phyloP scores from a whole-genome alignment of 345 rosid genomes.

The Punica granatum region DNA sequence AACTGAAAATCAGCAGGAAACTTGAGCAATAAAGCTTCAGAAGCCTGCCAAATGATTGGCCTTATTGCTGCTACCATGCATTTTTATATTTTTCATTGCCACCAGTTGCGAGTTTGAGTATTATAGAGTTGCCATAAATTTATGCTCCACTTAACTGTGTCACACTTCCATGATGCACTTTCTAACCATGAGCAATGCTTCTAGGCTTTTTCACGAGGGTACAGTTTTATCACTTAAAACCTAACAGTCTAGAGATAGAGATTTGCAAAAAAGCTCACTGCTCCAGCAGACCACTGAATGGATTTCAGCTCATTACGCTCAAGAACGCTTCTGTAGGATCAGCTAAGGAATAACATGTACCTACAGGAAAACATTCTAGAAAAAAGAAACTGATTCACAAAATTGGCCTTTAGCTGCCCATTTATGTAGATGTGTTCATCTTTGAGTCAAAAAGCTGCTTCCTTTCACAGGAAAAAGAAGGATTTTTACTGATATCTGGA shows the following conservation, averaged over 20 bases:
- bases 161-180: background rate
- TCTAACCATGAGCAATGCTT: background rate
- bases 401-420: background rate
- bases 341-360: slow-evolving; percentile 31
- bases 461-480: background rate
- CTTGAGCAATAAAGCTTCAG: background rate
- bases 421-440: background rate
- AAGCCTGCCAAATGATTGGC: background rate
- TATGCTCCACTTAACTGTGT: background rate
- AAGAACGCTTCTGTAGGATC: slow-evolving; percentile 51
- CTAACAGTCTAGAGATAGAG: too few relatives aligned
- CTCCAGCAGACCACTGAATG: slow-evolving; percentile 76
- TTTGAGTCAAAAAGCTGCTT: too few relatives aligned
- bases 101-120: background rate
- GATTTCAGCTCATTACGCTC: slow-evolving; percentile 67
- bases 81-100: background rate
- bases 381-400: background rate
- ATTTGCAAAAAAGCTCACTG: slow-evolving; percentile 36
- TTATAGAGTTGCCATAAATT: background rate
- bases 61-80: background rate
- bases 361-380: background rate
- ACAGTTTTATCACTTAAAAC: background rate
- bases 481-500: background rate
- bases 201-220: background rate
- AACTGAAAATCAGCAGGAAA: background rate